Base-by-base conservation (phyloP, 78 protist species). In the Polysphondylium violaceum region DNA sequence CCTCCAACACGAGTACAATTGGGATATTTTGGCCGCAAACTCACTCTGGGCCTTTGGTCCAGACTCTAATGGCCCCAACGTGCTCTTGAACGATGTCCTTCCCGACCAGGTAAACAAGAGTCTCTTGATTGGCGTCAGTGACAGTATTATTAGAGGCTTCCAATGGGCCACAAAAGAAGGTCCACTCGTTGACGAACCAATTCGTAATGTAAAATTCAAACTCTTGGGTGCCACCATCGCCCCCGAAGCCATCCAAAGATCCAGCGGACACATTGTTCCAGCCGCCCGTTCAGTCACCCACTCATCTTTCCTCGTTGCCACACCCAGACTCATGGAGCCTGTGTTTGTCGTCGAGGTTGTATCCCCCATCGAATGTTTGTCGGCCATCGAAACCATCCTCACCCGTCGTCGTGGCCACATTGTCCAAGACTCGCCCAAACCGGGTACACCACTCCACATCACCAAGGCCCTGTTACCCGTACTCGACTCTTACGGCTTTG, bases 401-500 rank as follows among this genome's bases (percentile, higher is more conserved):
- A 38, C 94, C 2, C 55, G 98, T 29, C 78, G 99, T 8, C 86
- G 99, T 9, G 99, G 99, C 1, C 95, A 94, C 51, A 86, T 97
- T 47, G 36, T 71, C 4, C 44, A 61, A 16, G 98, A 96, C 8
- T 40, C 25, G 2, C 98, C 99, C 29, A 96, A 95, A 74, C 94
- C 98, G 0, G 99, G 99, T 17, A 93, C 99, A 12, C 99, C 99
- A 5, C 74, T 98, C 25, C 65, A 95, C 76, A 16, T 60, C 6
- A 35, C 97, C 33, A 77, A 94, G 44, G 98, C 99, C 3, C 38
- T 25, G 43, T 41, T 99, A 6, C 99, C 99, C 3, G 98, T 95
- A 29, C 92, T 99, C 64, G 99, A 99, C 74, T 95, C 98, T 16
- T 98, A 98, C 53, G 99, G 99, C n/a, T 98, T 99, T 43, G 99